Conservation (phyloP, 352 stramenopile species). For the Hyaloperonospora arabidopsidis region DNA sequence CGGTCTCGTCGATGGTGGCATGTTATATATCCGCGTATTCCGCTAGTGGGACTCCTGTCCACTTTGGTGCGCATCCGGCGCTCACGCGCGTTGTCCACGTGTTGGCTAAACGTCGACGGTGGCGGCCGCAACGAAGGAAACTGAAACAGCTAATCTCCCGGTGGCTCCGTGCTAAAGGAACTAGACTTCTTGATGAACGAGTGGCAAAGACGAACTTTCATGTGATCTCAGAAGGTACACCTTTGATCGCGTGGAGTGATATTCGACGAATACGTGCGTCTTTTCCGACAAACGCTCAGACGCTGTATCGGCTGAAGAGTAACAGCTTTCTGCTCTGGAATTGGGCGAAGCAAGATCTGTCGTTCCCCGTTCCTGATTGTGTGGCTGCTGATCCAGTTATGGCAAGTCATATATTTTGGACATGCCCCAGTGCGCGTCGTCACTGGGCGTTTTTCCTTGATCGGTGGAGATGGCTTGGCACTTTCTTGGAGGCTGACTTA, state of each 20-base stretch:
- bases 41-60: too few relatives aligned
- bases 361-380: background rate
- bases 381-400: background rate
- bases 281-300: background rate
- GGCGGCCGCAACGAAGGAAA: background rate
- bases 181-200: background rate
- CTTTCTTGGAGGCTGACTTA: too few relatives aligned
- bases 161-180: background rate
- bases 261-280: background rate
- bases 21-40: too few relatives aligned
- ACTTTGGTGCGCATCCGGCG: too few relatives aligned
- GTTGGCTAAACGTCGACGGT: background rate
- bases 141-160: background rate
- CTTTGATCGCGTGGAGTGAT: background rate
- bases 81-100: background rate
- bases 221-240: background rate
- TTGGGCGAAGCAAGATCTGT: background rate
- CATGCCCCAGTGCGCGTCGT: background rate
- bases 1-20: background rate
- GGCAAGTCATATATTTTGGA: too few relatives aligned
- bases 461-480: too few relatives aligned
- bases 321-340: background rate
- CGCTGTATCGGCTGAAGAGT: background rate
- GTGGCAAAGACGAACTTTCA: background rate
- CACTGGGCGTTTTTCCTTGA: background rate